Base-by-base conservation (phyloP, 2,329 filamentous ascomycete genomes). In the Zymoseptoria brevis region DNA sequence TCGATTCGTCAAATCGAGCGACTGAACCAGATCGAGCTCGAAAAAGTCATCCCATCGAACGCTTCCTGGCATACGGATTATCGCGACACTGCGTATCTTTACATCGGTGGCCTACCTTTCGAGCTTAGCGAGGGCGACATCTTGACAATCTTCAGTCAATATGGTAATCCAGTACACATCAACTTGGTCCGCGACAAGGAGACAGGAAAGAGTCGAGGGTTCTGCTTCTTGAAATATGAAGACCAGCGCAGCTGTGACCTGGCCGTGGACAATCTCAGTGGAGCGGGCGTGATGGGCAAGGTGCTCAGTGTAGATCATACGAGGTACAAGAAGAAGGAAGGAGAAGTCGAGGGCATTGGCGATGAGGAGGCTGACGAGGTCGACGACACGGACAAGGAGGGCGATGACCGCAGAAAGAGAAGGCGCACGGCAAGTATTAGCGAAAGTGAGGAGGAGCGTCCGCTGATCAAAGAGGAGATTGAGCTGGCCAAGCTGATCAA, bases 11-110 rank as follows among this genome's bases (percentile, higher is more conserved):
- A 91, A 60, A 94, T 96, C 62, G 89, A 96, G 74, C 86, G 87
- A 73, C 87, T 99, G 60, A 99, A 99, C 74, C 90, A 94, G 78
- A 87, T 87, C 67, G 94, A 99, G 76, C 88, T 99, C 62, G 92
- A 96, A 74, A 87, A 90, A 73, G 90, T 87, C 68, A 92, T 90
- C 67, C 82, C 87, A 2, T 87, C 92, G 50, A 86, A 91, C 75
- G 93, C 88, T 64, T 96, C 93, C 59, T 97, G 93, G 93, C 93
- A 97, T 74, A 87, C 88, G 73, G 95, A 99, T 79, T 99, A 97
- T 77, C 89, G 90, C 76, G 94, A 96, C 77, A 97, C 94, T 1
- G 95, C 94, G 60, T 99, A 93, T 75, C 80, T 99, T 72, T 96
- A 96, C 80, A 92, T 99, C 67, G 95, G 95, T 71, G 93, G 93